Percentiles rank a stretch among this genome's conserved stretches.
Evolutionary conservation across 345 rosid species (phyloP).

Genomic region (Gossypium anomalum): DNA sequence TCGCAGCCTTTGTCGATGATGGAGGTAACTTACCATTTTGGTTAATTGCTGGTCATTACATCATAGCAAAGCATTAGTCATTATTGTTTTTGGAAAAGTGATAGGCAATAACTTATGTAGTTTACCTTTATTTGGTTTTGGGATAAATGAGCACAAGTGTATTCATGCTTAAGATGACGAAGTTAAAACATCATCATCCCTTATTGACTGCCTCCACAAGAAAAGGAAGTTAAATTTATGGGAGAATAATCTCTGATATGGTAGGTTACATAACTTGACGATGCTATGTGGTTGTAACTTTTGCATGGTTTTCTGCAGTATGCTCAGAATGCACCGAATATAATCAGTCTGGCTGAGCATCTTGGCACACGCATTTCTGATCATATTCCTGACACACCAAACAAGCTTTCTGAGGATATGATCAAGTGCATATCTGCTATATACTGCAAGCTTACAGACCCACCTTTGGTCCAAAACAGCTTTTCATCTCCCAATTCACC

Average conservation of each 20-base stretch:
- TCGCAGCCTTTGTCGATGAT: slow-evolving; percentile 72
- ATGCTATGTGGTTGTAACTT: slow-evolving; percentile 16
- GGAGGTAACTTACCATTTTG: slow-evolving; percentile 43
- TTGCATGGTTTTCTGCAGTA: slow-evolving; percentile 40
- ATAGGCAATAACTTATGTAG: not conserved
- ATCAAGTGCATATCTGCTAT: slow-evolving; percentile 83
- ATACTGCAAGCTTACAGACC: slow-evolving; percentile 84
- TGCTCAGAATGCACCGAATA: slow-evolving; percentile 58
- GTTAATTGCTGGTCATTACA: not conserved
- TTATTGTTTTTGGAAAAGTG: not conserved
- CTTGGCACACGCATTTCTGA: slow-evolving; percentile 83
- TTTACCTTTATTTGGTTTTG: not conserved
- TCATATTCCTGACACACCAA: slow-evolving; percentile 82
- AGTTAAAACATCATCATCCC: not conserved
- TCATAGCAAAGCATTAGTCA: not conserved
- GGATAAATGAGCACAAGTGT: not conserved
- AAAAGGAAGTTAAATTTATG: not conserved
- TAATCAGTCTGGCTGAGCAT: slow-evolving; percentile 90
- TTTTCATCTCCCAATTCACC: slow-evolving; percentile 83
- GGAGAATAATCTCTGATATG: not conserved
- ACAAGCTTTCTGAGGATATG: slow-evolving; percentile 92
- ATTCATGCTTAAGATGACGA: not conserved
- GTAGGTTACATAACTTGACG: not conserved
- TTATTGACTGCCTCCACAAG: not conserved
- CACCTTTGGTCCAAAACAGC: slow-evolving; percentile 55